phyloP scores from a whole-genome alignment of 73 alveolate genomes.

The Uronychia setigera region DNA sequence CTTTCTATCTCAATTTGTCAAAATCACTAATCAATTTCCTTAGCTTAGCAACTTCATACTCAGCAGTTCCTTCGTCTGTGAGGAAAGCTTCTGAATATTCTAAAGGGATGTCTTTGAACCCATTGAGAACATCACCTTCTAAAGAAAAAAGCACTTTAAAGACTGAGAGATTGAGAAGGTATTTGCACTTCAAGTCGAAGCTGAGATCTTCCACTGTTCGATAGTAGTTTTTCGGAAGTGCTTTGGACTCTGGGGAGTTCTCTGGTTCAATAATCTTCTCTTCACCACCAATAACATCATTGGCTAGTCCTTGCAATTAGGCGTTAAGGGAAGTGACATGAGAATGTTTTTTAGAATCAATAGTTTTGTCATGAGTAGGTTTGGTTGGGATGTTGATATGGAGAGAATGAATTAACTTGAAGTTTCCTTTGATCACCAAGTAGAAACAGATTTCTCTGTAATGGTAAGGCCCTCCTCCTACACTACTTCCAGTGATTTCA shows the following conservation, averaged over 20 bases:
- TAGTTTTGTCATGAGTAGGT: background rate
- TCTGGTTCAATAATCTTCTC: background rate
- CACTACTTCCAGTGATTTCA: too few relatives aligned
- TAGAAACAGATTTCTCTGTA: background rate
- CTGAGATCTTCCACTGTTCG: background rate
- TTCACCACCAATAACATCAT: too few relatives aligned
- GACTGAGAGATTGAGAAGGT: background rate
- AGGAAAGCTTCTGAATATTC: background rate
- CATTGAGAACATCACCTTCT: background rate
- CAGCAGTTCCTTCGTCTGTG: background rate
- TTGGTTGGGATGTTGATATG: background rate
- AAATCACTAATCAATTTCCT: background rate
- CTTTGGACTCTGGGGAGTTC: background rate
- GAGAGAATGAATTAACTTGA: background rate
- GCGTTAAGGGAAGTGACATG: too few relatives aligned
- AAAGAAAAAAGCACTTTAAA: background rate
- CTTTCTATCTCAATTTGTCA: background rate
- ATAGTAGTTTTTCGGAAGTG: background rate
- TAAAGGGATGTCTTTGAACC: background rate
- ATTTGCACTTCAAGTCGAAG: background rate
- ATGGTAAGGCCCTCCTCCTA: too few relatives aligned
- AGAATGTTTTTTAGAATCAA: background rate
- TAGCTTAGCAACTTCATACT: background rate
- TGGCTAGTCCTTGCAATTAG: too few relatives aligned
- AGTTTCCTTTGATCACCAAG: background rate